phyloP scores from a whole-genome alignment of 768 basidiomycete genomes.

The Tulasnella sp. region DNA sequence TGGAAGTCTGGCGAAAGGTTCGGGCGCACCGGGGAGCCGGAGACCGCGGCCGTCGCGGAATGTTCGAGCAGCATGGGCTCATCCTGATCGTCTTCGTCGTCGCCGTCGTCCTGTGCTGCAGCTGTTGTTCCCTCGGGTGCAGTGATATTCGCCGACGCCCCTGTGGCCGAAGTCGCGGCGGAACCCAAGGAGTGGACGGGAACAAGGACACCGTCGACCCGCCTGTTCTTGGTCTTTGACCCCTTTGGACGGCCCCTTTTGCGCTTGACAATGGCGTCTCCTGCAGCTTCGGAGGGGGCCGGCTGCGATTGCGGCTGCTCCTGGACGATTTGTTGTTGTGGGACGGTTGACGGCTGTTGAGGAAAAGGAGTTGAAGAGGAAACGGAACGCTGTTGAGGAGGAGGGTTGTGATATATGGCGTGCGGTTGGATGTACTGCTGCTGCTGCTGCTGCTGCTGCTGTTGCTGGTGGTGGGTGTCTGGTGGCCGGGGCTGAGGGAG shows the following conservation, averaged over 20 bases:
- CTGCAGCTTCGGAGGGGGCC: neutral
- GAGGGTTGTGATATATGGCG: conserved; percentile 17
- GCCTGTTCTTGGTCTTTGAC: conserved; percentile 35
- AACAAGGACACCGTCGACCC: conserved; percentile 27
- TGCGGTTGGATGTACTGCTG: conserved; percentile 26
- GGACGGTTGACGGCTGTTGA: conserved; percentile 29
- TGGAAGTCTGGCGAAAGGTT: conserved; percentile 6
- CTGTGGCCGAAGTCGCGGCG: conserved; percentile 21
- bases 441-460: conserved; percentile 25
- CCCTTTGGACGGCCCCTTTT: conserved; percentile 37
- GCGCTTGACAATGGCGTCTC: conserved; percentile 28
- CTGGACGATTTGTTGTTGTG: conserved; percentile 24
- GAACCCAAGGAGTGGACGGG: conserved; percentile 25
- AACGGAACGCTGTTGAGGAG: neutral
- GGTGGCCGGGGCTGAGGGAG: conserved; percentile 22
- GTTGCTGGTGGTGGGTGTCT: conserved; percentile 19
- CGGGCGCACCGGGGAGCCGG: conserved; percentile 6
- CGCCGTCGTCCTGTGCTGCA: conserved; percentile 5
- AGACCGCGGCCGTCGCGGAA: neutral
- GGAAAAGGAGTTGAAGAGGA: conserved; percentile 21
- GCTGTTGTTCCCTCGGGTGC: conserved; percentile 7
- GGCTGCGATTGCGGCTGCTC: conserved; percentile 29
- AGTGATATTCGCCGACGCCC: conserved; percentile 27
- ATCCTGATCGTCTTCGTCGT: conserved; percentile 17
- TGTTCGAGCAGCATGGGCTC: conserved; percentile 21